Percentiles rank a stretch among this genome's conserved stretches.
phyloP scores from a whole-genome alignment of 805 yeast species.

The Saccharomycopsis sp. region DNA sequence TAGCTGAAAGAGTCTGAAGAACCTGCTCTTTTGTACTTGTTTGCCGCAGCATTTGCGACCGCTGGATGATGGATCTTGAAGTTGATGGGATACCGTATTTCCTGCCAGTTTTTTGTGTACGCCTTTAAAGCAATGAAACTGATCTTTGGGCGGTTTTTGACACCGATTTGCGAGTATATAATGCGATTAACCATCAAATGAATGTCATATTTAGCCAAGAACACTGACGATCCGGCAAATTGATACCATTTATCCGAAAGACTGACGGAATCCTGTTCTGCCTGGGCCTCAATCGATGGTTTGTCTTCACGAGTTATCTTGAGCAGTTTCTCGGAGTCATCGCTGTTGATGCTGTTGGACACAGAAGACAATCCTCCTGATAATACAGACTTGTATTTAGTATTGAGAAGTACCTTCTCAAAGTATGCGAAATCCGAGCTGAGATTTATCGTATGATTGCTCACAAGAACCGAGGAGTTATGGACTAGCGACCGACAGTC shows the following conservation, averaged over 20 bases:
- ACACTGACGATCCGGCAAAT: slow-evolving; percentile 33
- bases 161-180: slow-evolving; percentile 26
- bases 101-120: slow-evolving; percentile 27
- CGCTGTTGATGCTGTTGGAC: not conserved
- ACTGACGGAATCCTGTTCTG: not conserved
- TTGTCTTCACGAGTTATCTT: not conserved
- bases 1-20: not conserved
- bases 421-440: not conserved
- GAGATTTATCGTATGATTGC: not conserved
- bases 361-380: not conserved
- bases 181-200: slow-evolving; percentile 33
- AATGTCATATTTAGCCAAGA: slow-evolving; percentile 33
- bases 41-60: not conserved
- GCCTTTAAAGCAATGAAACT: slow-evolving; percentile 27
- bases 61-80: slow-evolving; percentile 24
- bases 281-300: not conserved
- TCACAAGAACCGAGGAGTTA: not conserved
- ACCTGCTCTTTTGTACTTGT: slow-evolving; percentile 5
- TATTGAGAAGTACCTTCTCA: not conserved
- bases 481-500: not conserved
- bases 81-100: slow-evolving; percentile 24
- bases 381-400: not conserved
- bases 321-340: not conserved
- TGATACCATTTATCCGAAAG: slow-evolving; percentile 26
- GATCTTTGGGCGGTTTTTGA: slow-evolving; percentile 27